Conservation (phyloP, 176 grass and related monocot species). For the Cenchrus fungigraminus region DNA sequence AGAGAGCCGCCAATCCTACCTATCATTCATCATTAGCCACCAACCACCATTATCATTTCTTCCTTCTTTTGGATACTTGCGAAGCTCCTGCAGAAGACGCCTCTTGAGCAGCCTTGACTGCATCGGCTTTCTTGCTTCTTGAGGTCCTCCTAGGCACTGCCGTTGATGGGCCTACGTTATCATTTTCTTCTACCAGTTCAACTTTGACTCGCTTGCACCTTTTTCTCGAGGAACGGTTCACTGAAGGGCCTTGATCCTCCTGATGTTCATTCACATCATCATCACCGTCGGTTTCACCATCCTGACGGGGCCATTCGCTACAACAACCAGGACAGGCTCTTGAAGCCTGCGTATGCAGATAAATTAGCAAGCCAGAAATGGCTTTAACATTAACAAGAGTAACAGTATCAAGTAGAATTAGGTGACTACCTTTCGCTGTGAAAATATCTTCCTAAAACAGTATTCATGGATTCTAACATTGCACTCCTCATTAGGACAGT, state of each 20-base stretch:
- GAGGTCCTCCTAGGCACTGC: conserved; percentile 9
- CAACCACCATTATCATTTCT: background rate
- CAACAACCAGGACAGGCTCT: conserved; percentile 77
- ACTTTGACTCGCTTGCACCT: conserved; percentile 46
- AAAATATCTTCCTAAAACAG: conserved; percentile 87
- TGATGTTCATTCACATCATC: conserved; percentile 20
- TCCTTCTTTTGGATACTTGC: conserved; percentile 32
- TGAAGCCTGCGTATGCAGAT: conserved; percentile 45
- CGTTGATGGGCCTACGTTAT: conserved; percentile 7
- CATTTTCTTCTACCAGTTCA: conserved; percentile 46
- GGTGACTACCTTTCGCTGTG: conserved; percentile 50
- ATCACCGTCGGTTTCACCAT: background rate
- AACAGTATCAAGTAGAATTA: background rate
- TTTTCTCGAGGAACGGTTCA: conserved; percentile 32
- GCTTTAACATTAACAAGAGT: background rate
- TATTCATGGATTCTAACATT: conserved; percentile 84
- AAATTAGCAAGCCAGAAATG: background rate
- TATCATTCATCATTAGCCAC: background rate
- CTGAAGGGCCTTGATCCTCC: conserved; percentile 34
- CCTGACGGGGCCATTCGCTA: conserved; percentile 54
- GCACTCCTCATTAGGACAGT: conserved; percentile 73
- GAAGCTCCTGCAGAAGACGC: conserved; percentile 24
- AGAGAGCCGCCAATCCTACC: background rate
- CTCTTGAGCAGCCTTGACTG: conserved; percentile 17
- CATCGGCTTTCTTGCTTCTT: conserved; percentile 47